These are phyloP conservation scores for Pyrenophora teres DNA, from an alignment of 2,329 filamentous ascomycete genomes.

Conservation along the genomic window DNA sequence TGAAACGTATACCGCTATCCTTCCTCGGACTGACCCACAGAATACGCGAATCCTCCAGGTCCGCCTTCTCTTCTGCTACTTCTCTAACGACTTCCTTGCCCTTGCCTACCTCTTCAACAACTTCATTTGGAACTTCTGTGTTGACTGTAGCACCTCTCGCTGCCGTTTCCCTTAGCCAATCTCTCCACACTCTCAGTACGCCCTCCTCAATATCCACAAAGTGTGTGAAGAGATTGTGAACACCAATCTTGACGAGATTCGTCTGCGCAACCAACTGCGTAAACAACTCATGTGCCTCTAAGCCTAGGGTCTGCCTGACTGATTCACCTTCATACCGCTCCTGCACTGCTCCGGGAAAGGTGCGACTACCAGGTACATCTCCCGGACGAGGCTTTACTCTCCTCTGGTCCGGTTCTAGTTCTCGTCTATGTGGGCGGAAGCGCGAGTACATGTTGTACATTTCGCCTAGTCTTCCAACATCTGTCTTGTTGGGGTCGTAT, in stretches of 20 bases:
- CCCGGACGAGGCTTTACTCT: slow-evolving; percentile 51
- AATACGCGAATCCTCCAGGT: slow-evolving; percentile 47
- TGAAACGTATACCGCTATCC: slow-evolving; percentile 71
- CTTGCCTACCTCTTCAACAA: slow-evolving; percentile 30
- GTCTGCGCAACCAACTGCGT: slow-evolving; percentile 72
- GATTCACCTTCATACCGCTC: slow-evolving; percentile 47
- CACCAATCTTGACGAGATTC: slow-evolving; percentile 70
- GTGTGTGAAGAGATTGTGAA: slow-evolving; percentile 64
- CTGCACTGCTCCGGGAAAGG: slow-evolving; percentile 36
- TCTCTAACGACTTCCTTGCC: slow-evolving; percentile 27
- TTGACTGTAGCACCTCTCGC: slow-evolving; percentile 22
- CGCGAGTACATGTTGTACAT: slow-evolving; percentile 68
- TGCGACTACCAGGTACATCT: slow-evolving; percentile 54
- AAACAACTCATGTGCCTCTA: slow-evolving; percentile 74
- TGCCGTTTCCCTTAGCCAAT: slow-evolving; percentile 66
- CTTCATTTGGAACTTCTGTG: slow-evolving; percentile 17
- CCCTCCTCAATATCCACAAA: slow-evolving; percentile 70
- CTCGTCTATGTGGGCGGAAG: slow-evolving; percentile 67
- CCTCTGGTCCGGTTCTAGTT: slow-evolving; percentile 51
- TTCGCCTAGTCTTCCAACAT: slow-evolving; percentile 49
- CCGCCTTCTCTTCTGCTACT: slow-evolving; percentile 7
- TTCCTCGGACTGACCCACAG: slow-evolving; percentile 70
- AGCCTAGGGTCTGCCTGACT: slow-evolving; percentile 63
- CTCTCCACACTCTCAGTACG: slow-evolving; percentile 71
- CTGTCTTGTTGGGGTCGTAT: slow-evolving; percentile 33